Percentiles rank a stretch among this genome's conserved stretches.
Evolutionary conservation across 2,329 filamentous ascomycete species (phyloP).

Genomic region (Paracorniculantispora psalliotae): DNA sequence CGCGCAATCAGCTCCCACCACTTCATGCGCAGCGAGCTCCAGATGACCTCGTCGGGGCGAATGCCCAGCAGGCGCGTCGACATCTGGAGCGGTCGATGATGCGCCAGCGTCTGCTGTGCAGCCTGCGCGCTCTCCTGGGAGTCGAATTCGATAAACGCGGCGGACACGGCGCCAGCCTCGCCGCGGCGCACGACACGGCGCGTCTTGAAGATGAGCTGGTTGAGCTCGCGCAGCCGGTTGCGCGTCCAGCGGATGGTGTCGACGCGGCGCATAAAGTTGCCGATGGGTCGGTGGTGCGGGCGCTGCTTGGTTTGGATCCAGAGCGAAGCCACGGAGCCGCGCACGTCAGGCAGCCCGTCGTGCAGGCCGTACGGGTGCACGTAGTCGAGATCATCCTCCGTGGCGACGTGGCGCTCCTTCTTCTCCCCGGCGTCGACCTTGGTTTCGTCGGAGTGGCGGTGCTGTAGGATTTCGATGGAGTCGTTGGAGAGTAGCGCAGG

Average conservation of each 20-base stretch:
- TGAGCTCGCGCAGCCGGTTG: slow-evolving; percentile 37
- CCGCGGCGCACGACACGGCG: slow-evolving; percentile 69
- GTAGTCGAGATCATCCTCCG: slow-evolving; percentile 28
- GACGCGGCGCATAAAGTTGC: slow-evolving; percentile 76
- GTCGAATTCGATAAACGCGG: slow-evolving; percentile 88
- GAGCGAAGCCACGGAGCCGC: slow-evolving; percentile 58
- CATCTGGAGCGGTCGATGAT: slow-evolving; percentile 85
- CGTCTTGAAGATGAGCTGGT: slow-evolving; percentile 53
- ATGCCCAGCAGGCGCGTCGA: slow-evolving; percentile 79
- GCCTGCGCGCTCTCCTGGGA: slow-evolving; percentile 78
- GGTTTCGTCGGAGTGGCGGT: slow-evolving; percentile 9
- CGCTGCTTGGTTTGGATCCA: slow-evolving; percentile 71
- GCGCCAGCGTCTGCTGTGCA: slow-evolving; percentile 80
- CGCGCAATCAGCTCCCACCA: slow-evolving; percentile 83
- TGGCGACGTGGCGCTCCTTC: slow-evolving; percentile 6
- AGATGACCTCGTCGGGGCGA: slow-evolving; percentile 77
- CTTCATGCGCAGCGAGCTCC: slow-evolving; percentile 75
- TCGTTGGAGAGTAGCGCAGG: slow-evolving; percentile 3
- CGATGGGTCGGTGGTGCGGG: slow-evolving; percentile 65
- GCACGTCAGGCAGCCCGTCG: slow-evolving; percentile 33
- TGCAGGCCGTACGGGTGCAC: slow-evolving; percentile 33
- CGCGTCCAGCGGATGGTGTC: slow-evolving; percentile 93
- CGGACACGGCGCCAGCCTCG: slow-evolving; percentile 61
- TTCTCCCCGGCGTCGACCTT: slow-evolving; percentile 17
- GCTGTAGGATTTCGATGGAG: slow-evolving; percentile 7